phyloP scores from a whole-genome alignment of 2,329 filamentous ascomycete genomes.

The Onygena corvina region DNA sequence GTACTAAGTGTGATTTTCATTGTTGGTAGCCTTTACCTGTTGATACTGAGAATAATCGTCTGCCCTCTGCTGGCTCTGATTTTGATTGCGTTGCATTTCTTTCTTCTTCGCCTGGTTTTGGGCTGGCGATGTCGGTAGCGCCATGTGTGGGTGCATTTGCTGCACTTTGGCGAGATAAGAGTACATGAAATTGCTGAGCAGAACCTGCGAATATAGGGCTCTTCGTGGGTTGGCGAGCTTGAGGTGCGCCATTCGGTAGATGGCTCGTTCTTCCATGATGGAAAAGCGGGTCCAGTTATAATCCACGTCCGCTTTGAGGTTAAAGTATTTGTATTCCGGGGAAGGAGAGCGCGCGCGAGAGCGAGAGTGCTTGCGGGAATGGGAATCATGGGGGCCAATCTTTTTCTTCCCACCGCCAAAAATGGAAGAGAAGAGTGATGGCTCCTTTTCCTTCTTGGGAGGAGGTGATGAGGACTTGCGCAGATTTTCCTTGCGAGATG shows the following conservation, averaged over 20 bases:
- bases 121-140: constrained; percentile 66
- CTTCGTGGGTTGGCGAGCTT: constrained; percentile 95
- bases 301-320: constrained; percentile 74
- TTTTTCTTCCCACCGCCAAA: constrained; percentile 88
- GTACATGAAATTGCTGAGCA: constrained; percentile 99
- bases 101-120: constrained; percentile 44
- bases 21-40: constrained; percentile 20
- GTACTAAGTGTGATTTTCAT: neutral
- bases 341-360: constrained; percentile 54
- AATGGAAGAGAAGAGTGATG: constrained; percentile 78
- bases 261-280: constrained; percentile 87
- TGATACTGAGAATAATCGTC: constrained; percentile 37
- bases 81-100: constrained; percentile 22
- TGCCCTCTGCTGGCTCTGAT: constrained; percentile 23
- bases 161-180: constrained; percentile 97
- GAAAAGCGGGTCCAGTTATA: constrained; percentile 95
- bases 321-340: constrained; percentile 63
- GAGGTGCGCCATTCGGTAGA: constrained; percentile 97
- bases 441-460: constrained; percentile 75
- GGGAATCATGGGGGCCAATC: constrained; percentile 55
- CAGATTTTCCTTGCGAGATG: constrained; percentile 65
- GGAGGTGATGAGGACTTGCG: constrained; percentile 58
- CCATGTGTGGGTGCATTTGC: constrained; percentile 94
- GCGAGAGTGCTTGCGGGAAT: constrained; percentile 53
- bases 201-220: constrained; percentile 81